These are phyloP conservation scores for Gaeumannomyces tritici DNA, from an alignment of 2,329 filamentous ascomycete species.

Conservation along the genomic window DNA sequence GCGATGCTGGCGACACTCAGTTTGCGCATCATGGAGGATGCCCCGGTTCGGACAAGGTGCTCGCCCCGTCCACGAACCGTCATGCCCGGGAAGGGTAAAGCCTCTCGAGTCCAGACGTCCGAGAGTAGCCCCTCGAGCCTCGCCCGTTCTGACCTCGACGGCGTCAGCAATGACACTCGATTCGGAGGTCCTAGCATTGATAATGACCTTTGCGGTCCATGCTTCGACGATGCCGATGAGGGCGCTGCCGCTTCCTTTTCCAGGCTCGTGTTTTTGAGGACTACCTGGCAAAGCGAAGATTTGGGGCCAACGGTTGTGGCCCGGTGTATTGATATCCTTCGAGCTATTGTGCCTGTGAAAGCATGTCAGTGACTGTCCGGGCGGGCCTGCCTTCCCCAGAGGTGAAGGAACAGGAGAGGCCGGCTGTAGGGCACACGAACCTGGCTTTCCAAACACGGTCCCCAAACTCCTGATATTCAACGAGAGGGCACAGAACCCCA, in stretches of 20 bases:
- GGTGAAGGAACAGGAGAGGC: not conserved
- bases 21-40: slow-evolving; percentile 79
- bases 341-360: slow-evolving; percentile 45
- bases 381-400: not conserved
- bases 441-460: slow-evolving; percentile 63
- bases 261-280: slow-evolving; percentile 76
- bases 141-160: slow-evolving; percentile 64
- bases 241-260: slow-evolving; percentile 41
- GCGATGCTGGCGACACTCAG: slow-evolving; percentile 75
- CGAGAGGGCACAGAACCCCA: slow-evolving; percentile 53
- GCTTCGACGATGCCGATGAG: slow-evolving; percentile 24
- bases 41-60: slow-evolving; percentile 65
- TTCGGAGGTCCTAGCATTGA: slow-evolving; percentile 64
- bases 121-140: slow-evolving; percentile 64
- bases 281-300: slow-evolving; percentile 61
- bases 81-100: slow-evolving; percentile 78
- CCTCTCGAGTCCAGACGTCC: slow-evolving; percentile 77
- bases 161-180: slow-evolving; percentile 60
- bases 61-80: slow-evolving; percentile 54
- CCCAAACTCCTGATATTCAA: slow-evolving; percentile 67
- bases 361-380: slow-evolving; percentile 1
- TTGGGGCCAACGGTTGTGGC: slow-evolving; percentile 65
- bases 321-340: slow-evolving; percentile 69
- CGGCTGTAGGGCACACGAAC: slow-evolving; percentile 24
- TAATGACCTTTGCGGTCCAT: slow-evolving; percentile 65